Base-by-base conservation (phyloP, 2,329 filamentous ascomycete genomes). In the Exophiala bonariae region DNA sequence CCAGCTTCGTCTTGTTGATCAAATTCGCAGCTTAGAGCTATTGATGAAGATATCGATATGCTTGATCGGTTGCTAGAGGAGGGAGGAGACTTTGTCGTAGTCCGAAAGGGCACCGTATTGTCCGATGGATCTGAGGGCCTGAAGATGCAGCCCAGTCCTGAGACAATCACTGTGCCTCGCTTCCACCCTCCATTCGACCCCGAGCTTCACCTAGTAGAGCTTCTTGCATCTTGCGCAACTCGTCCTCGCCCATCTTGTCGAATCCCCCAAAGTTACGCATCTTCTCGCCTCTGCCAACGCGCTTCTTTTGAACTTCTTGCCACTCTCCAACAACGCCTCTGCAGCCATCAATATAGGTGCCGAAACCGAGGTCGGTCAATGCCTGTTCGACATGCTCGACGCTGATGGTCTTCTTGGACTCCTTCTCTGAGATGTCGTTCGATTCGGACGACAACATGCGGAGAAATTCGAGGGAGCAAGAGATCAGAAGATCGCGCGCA, bases 401-500 rank as follows among this genome's bases (percentile, higher is more conserved):
- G 10, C 92, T 92, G 60, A 99, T 99, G 3, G 93, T 99, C 79
- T 99, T 99, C 76, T 99, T 99, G 40, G 91, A 89, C 64, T 99
- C 93, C 70, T 96, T 96, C 68, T 99, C 93, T 10, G 91, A 95
- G 56, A 99, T 99, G 62, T 99, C 93, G 70, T 99, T 99, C 54
- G 93, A 93, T 73, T 99, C 92, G 38, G 89, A 95, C n/a, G 91
- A 96, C 60, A 99, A 87, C 62, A 99, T 82, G 14, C 93, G 97
- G 69, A 99, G 96, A 69, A 99, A 99, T 69, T 99, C 93, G 63
- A 99, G 92, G 64, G 93, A 99, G 74, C 93, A 97, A 74, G 97
- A 93, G 62, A 99, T 99, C 42, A 99, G 78, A 2, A 97, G 78
- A 64, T 99, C 93, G 50, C 93, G 86, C 10, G 92, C 91, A 62